Percentiles rank a stretch among this genome's conserved stretches.
Conservation (phyloP, 768 basidiomycete genomes). For the Collybiopsis confluens region DNA sequence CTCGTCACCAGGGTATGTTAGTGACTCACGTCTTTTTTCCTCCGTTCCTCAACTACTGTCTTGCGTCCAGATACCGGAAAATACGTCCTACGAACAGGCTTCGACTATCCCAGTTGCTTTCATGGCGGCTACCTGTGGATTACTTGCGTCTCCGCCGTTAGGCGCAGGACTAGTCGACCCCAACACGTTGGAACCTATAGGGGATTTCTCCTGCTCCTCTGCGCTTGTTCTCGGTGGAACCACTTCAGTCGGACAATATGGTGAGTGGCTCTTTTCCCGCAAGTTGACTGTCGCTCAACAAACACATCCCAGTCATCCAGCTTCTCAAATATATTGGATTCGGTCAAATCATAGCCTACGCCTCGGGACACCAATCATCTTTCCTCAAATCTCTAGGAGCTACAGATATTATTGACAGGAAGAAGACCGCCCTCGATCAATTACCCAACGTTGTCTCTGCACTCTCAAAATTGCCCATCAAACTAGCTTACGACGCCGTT, state of each 20-base stretch:
- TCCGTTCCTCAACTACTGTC: constrained; percentile 11
- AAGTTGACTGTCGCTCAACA: not conserved
- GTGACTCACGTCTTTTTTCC: too few species aligned
- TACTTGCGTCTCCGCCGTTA: constrained; percentile 35
- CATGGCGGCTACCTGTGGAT: constrained; percentile 41
- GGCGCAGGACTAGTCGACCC: constrained; percentile 34
- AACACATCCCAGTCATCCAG: constrained; percentile 17
- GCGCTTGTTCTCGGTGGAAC: constrained; percentile 47
- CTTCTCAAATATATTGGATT: constrained; percentile 19
- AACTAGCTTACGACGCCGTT: not conserved
- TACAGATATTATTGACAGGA: constrained; percentile 21
- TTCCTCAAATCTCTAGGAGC: constrained; percentile 20
- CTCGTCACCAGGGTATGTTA: constrained; percentile 38
- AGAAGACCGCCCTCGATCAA: not conserved
- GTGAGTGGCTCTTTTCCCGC: not conserved
- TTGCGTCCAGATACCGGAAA: constrained; percentile 37
- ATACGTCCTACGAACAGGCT: constrained; percentile 43
- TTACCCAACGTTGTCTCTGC: not conserved
- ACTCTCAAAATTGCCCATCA: not conserved
- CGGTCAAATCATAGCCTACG: constrained; percentile 19
- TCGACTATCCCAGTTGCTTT: constrained; percentile 44
- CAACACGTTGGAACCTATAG: constrained; percentile 31
- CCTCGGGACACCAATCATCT: constrained; percentile 10
- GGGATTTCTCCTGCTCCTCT: constrained; percentile 34
- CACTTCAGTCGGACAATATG: constrained; percentile 25